Percentiles rank a stretch among this genome's conserved stretches.
phyloP scores from a whole-genome alignment of 2,329 filamentous ascomycete genomes.

The Aspergillus fumigatus region DNA sequence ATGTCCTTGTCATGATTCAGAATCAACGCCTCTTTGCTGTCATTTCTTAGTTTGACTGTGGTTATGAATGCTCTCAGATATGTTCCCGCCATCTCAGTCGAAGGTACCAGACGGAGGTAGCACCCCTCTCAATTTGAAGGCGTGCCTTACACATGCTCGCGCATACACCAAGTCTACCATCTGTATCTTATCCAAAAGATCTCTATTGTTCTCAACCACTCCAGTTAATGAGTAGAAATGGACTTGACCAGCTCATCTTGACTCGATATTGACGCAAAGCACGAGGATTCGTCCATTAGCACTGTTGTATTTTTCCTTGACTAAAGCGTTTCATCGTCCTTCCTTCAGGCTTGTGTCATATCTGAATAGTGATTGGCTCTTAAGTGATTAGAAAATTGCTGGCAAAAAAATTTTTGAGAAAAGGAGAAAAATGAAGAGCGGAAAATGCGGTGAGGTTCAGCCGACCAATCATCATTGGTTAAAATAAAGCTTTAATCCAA shows the following conservation, averaged over 20 bases:
- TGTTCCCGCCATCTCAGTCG: constrained; percentile 12
- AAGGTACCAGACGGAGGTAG: constrained; percentile 14
- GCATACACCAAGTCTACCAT: neutral
- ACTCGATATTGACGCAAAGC: neutral
- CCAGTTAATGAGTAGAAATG: neutral
- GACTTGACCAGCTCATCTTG: neutral
- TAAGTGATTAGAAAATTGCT: neutral
- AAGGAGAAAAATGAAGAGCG: constrained; percentile 9
- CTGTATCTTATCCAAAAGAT: neutral
- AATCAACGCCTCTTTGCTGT: neutral
- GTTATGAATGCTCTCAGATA: neutral
- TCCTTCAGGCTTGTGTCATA: neutral
- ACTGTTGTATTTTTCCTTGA: neutral
- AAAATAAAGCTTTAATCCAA: constrained; percentile 18
- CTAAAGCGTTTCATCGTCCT: neutral
- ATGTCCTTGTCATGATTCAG: neutral
- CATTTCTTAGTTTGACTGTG: too few species aligned
- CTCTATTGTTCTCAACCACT: neutral
- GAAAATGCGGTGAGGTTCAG: constrained; percentile 32
- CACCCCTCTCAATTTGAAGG: neutral
- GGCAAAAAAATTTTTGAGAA: constrained; percentile 9
- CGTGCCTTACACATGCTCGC: neutral
- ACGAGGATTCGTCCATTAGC: neutral
- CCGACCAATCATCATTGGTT: constrained; percentile 21
- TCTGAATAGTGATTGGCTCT: constrained; percentile 8